These are phyloP conservation scores for Tolypocladium amazonense DNA, from an alignment of 2,329 filamentous ascomycete species.

Conservation along the genomic window DNA sequence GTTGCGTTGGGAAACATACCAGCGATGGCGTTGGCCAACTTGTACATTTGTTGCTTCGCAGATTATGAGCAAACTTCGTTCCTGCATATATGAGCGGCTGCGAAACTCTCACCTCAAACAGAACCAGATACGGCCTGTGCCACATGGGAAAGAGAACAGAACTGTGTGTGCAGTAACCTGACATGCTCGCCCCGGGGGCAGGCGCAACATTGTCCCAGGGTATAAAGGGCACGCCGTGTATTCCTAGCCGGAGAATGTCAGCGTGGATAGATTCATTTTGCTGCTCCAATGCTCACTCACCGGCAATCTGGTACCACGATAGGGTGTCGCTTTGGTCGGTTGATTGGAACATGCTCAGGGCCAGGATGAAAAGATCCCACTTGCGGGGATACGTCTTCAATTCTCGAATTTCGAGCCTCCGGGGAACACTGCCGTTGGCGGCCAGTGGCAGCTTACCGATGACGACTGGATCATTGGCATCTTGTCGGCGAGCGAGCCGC, in stretches of 20 bases:
- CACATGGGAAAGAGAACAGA: slow-evolving; percentile 69
- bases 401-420: slow-evolving; percentile 57
- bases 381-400: slow-evolving; percentile 52
- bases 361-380: slow-evolving; percentile 70
- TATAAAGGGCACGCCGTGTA: slow-evolving; percentile 64
- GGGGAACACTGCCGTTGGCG: slow-evolving; percentile 27
- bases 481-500: slow-evolving; percentile 28
- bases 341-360: slow-evolving; percentile 60
- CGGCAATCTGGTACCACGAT: slow-evolving; percentile 71
- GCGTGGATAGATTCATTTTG: background rate
- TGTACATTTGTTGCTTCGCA: slow-evolving; percentile 24
- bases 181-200: slow-evolving; percentile 37
- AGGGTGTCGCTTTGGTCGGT: slow-evolving; percentile 50
- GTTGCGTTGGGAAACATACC: slow-evolving; percentile 34
- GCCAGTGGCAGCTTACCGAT: slow-evolving; percentile 30
- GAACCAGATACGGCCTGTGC: slow-evolving; percentile 70
- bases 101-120: slow-evolving; percentile 38
- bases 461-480: slow-evolving; percentile 24
- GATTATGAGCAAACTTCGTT: slow-evolving; percentile 6
- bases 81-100: no score
- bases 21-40: slow-evolving; percentile 31
- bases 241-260: slow-evolving; percentile 36
- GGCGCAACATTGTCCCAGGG: slow-evolving; percentile 42
- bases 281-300: slow-evolving; percentile 30
- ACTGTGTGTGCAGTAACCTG: slow-evolving; percentile 69